Evolutionary conservation across 2,329 filamentous ascomycete species (phyloP).

Genomic region (Pseudocercospora eumusae): DNA sequence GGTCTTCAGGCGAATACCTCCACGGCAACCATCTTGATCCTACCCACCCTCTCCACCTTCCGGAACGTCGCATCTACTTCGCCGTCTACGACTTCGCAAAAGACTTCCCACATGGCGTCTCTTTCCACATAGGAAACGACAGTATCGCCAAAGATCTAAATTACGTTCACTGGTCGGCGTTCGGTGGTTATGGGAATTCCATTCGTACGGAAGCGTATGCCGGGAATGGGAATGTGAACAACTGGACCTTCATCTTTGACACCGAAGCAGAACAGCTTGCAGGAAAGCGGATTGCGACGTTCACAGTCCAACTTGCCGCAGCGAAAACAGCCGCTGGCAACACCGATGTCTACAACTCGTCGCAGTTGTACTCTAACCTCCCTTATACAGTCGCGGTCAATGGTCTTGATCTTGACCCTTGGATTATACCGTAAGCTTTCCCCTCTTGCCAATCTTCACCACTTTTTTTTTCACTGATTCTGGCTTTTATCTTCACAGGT

Average conservation of each 20-base stretch:
- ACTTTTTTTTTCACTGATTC: no score
- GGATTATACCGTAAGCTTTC: slow-evolving; percentile 58
- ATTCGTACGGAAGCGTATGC: slow-evolving; percentile 48
- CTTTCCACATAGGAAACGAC: slow-evolving; percentile 59
- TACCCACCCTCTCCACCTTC: slow-evolving; percentile 54
- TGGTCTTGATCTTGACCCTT: slow-evolving; percentile 49
- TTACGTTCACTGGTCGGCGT: slow-evolving; percentile 67
- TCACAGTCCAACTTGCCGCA: slow-evolving; percentile 64
- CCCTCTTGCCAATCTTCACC: no score
- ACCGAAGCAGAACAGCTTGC: slow-evolving; percentile 46
- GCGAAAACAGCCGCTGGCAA: slow-evolving; percentile 65
- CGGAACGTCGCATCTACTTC: slow-evolving; percentile 65
- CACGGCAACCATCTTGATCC: slow-evolving; percentile 57
- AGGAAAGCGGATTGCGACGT: slow-evolving; percentile 51
- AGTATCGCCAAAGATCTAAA: slow-evolving; percentile 57
- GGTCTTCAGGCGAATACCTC: slow-evolving; percentile 61
- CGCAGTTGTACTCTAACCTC: slow-evolving; percentile 56
- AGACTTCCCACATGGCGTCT: slow-evolving; percentile 62
- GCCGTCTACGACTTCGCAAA: slow-evolving; percentile 59
- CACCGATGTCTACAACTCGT: slow-evolving; percentile 59
- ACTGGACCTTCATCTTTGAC: slow-evolving; percentile 62
- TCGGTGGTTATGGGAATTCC: slow-evolving; percentile 57
- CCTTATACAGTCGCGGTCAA: slow-evolving; percentile 55
- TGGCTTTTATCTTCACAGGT: slow-evolving; percentile 42
- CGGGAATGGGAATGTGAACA: slow-evolving; percentile 54